Evolutionary conservation across 371 early-diverging fungal genomes (phyloP).

Genomic region (Mortierella sp.): DNA sequence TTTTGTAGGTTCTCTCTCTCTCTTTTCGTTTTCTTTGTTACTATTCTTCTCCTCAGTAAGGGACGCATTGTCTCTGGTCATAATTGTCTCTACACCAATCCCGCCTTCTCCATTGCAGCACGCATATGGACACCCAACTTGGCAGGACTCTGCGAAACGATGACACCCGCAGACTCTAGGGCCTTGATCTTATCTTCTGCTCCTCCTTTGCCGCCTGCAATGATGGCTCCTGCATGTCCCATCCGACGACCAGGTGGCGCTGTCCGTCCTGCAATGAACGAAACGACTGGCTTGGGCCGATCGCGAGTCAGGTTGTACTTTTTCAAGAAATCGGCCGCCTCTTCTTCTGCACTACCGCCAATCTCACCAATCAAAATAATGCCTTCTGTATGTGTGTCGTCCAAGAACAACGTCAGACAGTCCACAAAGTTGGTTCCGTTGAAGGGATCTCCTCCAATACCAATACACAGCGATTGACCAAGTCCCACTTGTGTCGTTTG

Average conservation of each 20-base stretch:
- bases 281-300: slow-evolving; percentile 95
- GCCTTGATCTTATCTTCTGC: slow-evolving; percentile 98
- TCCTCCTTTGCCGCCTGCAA: slow-evolving; percentile 98
- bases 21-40: too few species aligned
- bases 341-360: slow-evolving; percentile 98
- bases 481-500: slow-evolving; percentile 96
- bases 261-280: slow-evolving; percentile 99
- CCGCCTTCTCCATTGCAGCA: slow-evolving; percentile 63
- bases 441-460: slow-evolving; percentile 99
- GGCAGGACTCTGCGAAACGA: slow-evolving; percentile 94
- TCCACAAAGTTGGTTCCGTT: slow-evolving; percentile 99
- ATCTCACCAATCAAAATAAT: slow-evolving; percentile 96
- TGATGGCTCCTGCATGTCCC: slow-evolving; percentile 92
- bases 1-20: too few species aligned
- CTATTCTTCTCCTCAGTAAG: too few species aligned
- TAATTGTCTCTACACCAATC: slow-evolving; percentile 26
- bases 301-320: slow-evolving; percentile 89
- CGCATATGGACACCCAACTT: slow-evolving; percentile 90
- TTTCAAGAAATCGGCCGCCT: slow-evolving; percentile 97
- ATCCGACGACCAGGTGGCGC: slow-evolving; percentile 99
- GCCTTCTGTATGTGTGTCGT: slow-evolving; percentile 96
- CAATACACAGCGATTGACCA: slow-evolving; percentile 97
- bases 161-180: slow-evolving; percentile 91
- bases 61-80: too few species aligned
- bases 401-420: slow-evolving; percentile 92